A percentile compares a stretch with the other conserved stretches of the same genome.
Evolutionary conservation across 768 basidiomycete species (phyloP).

Genomic region (Naematelia aurantialba): DNA sequence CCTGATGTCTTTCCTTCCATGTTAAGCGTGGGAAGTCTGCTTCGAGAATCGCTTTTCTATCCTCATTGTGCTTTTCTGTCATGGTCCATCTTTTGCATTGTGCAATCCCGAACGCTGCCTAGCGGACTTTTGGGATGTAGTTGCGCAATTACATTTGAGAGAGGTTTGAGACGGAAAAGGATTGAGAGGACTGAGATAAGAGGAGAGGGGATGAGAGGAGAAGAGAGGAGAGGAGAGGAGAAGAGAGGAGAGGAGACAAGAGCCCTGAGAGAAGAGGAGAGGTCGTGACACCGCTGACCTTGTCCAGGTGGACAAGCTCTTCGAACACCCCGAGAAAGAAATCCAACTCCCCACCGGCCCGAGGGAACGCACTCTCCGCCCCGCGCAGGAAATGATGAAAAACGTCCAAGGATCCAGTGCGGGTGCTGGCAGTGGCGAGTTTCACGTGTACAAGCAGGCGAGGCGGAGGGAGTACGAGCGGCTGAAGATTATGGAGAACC

Average conservation of each 20-base stretch:
- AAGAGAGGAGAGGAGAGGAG: no score
- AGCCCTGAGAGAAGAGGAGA: no score
- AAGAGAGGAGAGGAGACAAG: no score
- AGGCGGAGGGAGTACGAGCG: slow-evolving; percentile 92
- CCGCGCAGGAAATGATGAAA: slow-evolving; percentile 76
- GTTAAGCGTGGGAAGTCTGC: no score
- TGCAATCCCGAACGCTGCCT: neutral
- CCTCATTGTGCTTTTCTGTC: no score
- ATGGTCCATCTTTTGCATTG: no score
- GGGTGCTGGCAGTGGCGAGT: slow-evolving; percentile 94
- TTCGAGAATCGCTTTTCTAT: no score
- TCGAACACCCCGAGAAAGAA: slow-evolving; percentile 82
- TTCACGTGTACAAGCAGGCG: slow-evolving; percentile 96
- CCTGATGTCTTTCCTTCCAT: neutral
- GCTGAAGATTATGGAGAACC: slow-evolving; percentile 82
- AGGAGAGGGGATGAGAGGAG: no score
- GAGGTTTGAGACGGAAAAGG: no score
- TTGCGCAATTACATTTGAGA: no score
- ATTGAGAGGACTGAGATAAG: no score
- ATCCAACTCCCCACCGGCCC: slow-evolving; percentile 74
- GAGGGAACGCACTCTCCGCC: slow-evolving; percentile 67
- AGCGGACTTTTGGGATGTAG: no score
- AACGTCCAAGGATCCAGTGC: slow-evolving; percentile 98
- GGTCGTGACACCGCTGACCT: neutral
- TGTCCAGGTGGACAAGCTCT: slow-evolving; percentile 80